phyloP scores from a whole-genome alignment of 1,284 basidiomycete species.

The Heliocybe sulcata region DNA sequence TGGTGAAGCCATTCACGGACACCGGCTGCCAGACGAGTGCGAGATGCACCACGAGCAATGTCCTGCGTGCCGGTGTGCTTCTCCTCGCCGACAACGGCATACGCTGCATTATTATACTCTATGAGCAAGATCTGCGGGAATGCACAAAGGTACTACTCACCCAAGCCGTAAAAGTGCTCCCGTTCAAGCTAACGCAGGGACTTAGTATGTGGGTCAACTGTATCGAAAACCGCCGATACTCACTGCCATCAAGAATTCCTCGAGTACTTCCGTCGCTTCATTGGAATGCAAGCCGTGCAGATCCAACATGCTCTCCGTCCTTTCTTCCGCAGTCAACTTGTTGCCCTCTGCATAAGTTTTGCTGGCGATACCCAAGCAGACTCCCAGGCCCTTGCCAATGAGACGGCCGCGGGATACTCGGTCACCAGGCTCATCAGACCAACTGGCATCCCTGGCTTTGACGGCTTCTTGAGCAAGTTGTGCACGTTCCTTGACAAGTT shows the following conservation, averaged over 20 bases:
- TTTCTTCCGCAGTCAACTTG: slow-evolving; percentile 68
- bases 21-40: slow-evolving; percentile 74
- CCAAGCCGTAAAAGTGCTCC: slow-evolving; percentile 80
- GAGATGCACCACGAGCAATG: slow-evolving; percentile 70
- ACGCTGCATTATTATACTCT: slow-evolving; percentile 42
- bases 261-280: slow-evolving; percentile 88
- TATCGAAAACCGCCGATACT: slow-evolving; percentile 24
- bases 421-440: slow-evolving; percentile 84
- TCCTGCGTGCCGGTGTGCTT: slow-evolving; percentile 92
- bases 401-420: slow-evolving; percentile 67
- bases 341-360: slow-evolving; percentile 40
- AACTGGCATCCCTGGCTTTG: slow-evolving; percentile 54
- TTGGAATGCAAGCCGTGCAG: slow-evolving; percentile 85
- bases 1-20: slow-evolving; percentile 86
- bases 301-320: slow-evolving; percentile 77
- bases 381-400: slow-evolving; percentile 79
- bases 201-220: slow-evolving; percentile 5
- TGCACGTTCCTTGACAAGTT: slow-evolving; percentile 78
- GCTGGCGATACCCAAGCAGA: slow-evolving; percentile 77
- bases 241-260: slow-evolving; percentile 84
- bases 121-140: slow-evolving; percentile 8
- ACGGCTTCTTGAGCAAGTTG: slow-evolving; percentile 72
- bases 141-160: slow-evolving; percentile 31
- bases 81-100: slow-evolving; percentile 89
- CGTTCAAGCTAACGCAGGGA: slow-evolving; percentile 57